phyloP scores from a whole-genome alignment of 495 filamentous ascomycete species.

The Rusavskia elegans region DNA sequence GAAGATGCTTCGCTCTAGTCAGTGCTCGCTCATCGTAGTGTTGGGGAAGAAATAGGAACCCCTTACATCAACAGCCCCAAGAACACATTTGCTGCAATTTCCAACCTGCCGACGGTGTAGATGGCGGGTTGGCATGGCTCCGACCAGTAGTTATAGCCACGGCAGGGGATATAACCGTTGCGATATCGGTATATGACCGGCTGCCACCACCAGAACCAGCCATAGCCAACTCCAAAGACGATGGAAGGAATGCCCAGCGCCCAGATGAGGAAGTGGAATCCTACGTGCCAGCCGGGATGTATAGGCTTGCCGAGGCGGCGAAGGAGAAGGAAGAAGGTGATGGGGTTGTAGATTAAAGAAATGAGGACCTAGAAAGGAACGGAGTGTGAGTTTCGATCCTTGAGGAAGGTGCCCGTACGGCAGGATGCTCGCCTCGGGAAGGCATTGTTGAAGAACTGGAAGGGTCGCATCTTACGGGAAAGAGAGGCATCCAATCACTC shows the following conservation, averaged over 20 bases:
- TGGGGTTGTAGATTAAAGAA: constrained; percentile 11
- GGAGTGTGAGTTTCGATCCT: background rate
- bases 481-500: constrained; percentile 12
- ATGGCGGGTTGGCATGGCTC: constrained; percentile 10
- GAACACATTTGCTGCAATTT: constrained; percentile 16
- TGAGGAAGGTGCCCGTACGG: background rate
- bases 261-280: constrained; percentile 13
- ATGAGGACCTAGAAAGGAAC: constrained; percentile 7
- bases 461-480: constrained; percentile 7
- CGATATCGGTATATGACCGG: constrained; percentile 4
- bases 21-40: too few species aligned
- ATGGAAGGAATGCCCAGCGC: constrained; percentile 10
- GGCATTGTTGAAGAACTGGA: background rate
- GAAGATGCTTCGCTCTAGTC: constrained; percentile 5
- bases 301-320: constrained; percentile 7
- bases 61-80: constrained; percentile 11
- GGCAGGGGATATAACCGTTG: constrained; percentile 6
- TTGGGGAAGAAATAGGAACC: background rate
- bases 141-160: constrained; percentile 8
- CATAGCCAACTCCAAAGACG: constrained; percentile 12
- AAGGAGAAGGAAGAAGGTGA: constrained; percentile 9
- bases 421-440: too few species aligned
- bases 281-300: constrained; percentile 12
- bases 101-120: constrained; percentile 11
- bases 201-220: constrained; percentile 16